phyloP scores from a whole-genome alignment of 2,329 filamentous ascomycete species.

The Chaetomiaceae sp. region DNA sequence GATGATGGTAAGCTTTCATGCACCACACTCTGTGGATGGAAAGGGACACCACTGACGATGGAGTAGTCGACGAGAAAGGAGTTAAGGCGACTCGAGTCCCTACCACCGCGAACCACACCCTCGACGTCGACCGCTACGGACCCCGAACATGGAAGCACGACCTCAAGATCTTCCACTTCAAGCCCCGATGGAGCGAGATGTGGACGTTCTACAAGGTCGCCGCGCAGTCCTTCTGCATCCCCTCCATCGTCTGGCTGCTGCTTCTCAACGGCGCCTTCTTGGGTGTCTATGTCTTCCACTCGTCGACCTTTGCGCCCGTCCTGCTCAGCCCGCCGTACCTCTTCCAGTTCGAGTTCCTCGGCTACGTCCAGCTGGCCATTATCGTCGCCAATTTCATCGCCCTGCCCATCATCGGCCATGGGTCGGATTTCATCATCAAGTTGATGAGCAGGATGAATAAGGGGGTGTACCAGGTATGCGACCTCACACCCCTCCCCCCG shows the following conservation, averaged over 20 bases:
- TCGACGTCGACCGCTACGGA: constrained; percentile 3
- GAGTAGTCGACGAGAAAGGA: too few relatives aligned
- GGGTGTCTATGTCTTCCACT: constrained; percentile 4
- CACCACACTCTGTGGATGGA: neutral
- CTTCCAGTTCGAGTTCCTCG: neutral
- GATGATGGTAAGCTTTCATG: neutral
- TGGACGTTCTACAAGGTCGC: constrained; percentile 4
- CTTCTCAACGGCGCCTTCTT: constrained; percentile 3
- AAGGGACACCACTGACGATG: neutral
- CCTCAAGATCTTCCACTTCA: constrained; percentile 1
- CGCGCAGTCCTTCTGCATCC: neutral
- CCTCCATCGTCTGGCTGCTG: constrained; percentile 1
- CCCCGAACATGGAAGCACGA: constrained; percentile 2
- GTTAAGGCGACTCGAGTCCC: neutral
- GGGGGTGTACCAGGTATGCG: constrained; percentile 2
- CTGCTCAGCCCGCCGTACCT: constrained; percentile 1
- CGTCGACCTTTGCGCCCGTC: constrained; percentile 2
- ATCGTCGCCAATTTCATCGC: neutral
- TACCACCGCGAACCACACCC: neutral
- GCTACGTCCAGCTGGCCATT: constrained; percentile 1
- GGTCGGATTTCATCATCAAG: neutral
- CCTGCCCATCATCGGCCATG: constrained; percentile 1
- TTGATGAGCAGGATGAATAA: constrained; percentile 6
- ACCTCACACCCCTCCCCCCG: neutral
- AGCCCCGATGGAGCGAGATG: neutral